Base-by-base conservation (phyloP, 176 grass and related monocot species). In the Chrysopogon serrulatus region DNA sequence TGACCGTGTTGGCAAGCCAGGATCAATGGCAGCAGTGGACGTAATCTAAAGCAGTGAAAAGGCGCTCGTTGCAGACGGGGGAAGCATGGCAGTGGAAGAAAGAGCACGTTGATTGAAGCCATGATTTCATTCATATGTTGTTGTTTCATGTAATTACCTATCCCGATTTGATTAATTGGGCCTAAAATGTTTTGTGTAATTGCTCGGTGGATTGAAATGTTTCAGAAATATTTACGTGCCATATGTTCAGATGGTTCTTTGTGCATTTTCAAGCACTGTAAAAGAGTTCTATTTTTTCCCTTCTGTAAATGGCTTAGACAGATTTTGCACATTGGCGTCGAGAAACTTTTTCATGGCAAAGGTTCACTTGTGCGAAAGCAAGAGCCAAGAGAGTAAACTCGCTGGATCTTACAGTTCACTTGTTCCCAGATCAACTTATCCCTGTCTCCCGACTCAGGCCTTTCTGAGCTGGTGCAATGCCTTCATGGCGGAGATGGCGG, bases 401-500 rank as follows among this genome's bases (percentile, higher is more conserved):
- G 4, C 14, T 65, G 6, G 14, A 67, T 33, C 7, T 33, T 40
- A 39, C 65, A 67, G n/a, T n/a, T n/a, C n/a, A n/a, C n/a, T n/a
- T n/a, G n/a, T n/a, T n/a, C n/a, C n/a, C n/a, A n/a, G n/a, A n/a
- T n/a, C n/a, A n/a, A n/a, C n/a, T n/a, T n/a, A n/a, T n/a, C n/a
- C 31, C 17, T 66, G 31, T 8, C 2, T 67, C 0, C 9, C 1
- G 10, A 24, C 6, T 60, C n/a, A 79, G 1, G 75, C 70, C 82
- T 71, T 86, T 19, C 78, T 82, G 23, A 93, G 83, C 68, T 86
- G 92, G 57, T 92, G 95, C 68, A 59, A 59, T 0, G 83, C 80
- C 80, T 91, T 90, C 81, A 89, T 65, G 43, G 86, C 51, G 86
- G 92, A 68, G 47, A 94, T 92, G 15, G 95, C 95, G 0, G 80